Conservation (phyloP, 768 basidiomycete genomes). For the Chlorophyllum brunneum region DNA sequence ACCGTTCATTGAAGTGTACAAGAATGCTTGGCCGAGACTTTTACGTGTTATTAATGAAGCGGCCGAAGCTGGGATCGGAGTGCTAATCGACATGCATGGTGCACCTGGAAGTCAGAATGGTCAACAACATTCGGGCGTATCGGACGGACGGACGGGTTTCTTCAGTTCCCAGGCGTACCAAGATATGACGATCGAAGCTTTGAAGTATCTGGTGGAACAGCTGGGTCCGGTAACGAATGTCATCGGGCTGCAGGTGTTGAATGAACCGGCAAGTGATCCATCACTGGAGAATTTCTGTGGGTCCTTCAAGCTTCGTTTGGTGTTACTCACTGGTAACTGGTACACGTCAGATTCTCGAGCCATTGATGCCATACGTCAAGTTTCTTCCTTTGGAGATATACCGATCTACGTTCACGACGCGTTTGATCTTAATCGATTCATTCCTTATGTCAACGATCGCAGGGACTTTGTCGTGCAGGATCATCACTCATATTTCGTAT, state of each 20-base stretch:
- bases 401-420: constrained; percentile 70
- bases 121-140: constrained; percentile 67
- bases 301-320: constrained; percentile 16
- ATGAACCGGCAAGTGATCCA: constrained; percentile 51
- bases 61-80: constrained; percentile 55
- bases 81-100: constrained; percentile 66
- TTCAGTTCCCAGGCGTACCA: constrained; percentile 43
- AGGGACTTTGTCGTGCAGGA: constrained; percentile 68
- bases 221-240: constrained; percentile 46
- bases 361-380: constrained; percentile 42
- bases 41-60: constrained; percentile 62
- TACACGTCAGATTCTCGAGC: constrained; percentile 43
- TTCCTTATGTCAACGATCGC: constrained; percentile 42
- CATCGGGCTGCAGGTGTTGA: constrained; percentile 59
- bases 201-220: constrained; percentile 39
- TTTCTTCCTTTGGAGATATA: constrained; percentile 36
- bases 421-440: constrained; percentile 55
- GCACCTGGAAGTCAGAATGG: constrained; percentile 77
- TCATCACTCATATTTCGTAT: constrained; percentile 73
- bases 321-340: constrained; percentile 10
- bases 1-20: constrained; percentile 45
- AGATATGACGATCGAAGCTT: constrained; percentile 47
- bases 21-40: constrained; percentile 66
- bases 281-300: constrained; percentile 43
- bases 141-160: constrained; percentile 45